phyloP scores from a whole-genome alignment of 2,329 filamentous ascomycete species.

The Davidsoniella australis region DNA sequence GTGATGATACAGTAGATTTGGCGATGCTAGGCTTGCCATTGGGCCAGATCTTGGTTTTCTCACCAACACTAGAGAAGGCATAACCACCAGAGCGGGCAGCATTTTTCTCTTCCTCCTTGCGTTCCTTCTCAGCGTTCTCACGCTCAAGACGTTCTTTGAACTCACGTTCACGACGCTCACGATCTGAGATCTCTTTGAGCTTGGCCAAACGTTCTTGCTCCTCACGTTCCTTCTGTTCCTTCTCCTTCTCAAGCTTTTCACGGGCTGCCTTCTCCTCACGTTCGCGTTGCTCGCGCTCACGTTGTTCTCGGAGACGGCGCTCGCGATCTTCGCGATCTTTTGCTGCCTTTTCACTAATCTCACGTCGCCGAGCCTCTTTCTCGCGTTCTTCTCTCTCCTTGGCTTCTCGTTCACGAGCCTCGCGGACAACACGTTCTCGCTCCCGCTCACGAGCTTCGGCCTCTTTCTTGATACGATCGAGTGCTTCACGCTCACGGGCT shows the following conservation, averaged over 20 bases:
- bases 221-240: conserved; percentile 17
- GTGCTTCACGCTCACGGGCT: conserved; percentile 4
- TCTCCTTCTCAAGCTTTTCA: conserved; percentile 18
- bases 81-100: conserved; percentile 25
- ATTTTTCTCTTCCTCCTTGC: conserved; percentile 17
- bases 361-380: conserved; percentile 2
- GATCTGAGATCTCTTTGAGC: conserved; percentile 22
- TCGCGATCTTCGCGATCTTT: conserved; percentile 1
- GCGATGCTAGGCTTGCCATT: conserved; percentile 34
- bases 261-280: conserved; percentile 21
- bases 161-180: conserved; percentile 28
- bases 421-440: conserved; percentile 7
- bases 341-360: background rate
- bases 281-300: conserved; percentile 24
- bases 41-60: conserved; percentile 55
- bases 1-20: conserved; percentile 10
- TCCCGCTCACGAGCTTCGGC: conserved; percentile 43
- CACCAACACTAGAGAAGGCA: conserved; percentile 47
- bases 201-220: conserved; percentile 18
- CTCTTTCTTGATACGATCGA: conserved; percentile 12
- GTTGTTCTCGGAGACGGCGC: conserved; percentile 19
- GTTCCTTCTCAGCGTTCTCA: conserved; percentile 21
- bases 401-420: conserved; percentile 7
- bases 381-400: conserved; percentile 21
- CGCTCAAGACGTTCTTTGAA: conserved; percentile 25